Evolutionary conservation across 306 rosid species (phyloP), one percentile per base, ranked within the genome.

Genomic region (Sesbania bispinosa): DNA sequence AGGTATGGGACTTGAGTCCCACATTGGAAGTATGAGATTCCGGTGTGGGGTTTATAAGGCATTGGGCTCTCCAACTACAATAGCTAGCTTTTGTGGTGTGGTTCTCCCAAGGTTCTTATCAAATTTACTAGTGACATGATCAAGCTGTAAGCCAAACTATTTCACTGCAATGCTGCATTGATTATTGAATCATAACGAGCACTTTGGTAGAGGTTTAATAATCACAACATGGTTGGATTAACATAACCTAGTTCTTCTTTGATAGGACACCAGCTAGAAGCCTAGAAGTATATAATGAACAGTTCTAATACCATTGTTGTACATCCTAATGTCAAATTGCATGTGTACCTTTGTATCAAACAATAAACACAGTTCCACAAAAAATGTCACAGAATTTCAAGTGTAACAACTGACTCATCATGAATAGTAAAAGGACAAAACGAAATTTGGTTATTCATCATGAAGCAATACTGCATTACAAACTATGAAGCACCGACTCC

Each of bases 131-230:
- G 74, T 15, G 51, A 36, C 50, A 10, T 35, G 35, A 64, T 43
- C 45, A 71, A 52, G 45, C n/a, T 23, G 16, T 16, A 46, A 67
- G 68, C 43, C 61, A 53, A 62, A 62, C 50, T 61, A 5, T 39
- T 48, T 52, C 24, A 59, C 27, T 46, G 7, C 21, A 61, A 46
- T 46, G 23, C 7, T 46, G 6, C 59, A 45, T 71, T 13, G 3
- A 3, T 24, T 19, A 10, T 58, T 7, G 23, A 47, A 19, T 59
- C 38, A 45, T 2, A 45, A 2, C 36, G 11, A 21, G 24, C 30
- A 19, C 26, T 72, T 32, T 14, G 18, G 57, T 27, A 24, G n/a
- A n/a, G 23, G 57, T 46, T 50, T 16, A 55, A 18, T 66, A 48
- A 46, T 46, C 29, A 15, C 16, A 15, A 14, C 24, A 15, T 7